A percentile compares a stretch with the other conserved stretches of the same genome.
Evolutionary conservation across 768 basidiomycete species (phyloP).

Genomic region (Leccinellum luteum): DNA sequence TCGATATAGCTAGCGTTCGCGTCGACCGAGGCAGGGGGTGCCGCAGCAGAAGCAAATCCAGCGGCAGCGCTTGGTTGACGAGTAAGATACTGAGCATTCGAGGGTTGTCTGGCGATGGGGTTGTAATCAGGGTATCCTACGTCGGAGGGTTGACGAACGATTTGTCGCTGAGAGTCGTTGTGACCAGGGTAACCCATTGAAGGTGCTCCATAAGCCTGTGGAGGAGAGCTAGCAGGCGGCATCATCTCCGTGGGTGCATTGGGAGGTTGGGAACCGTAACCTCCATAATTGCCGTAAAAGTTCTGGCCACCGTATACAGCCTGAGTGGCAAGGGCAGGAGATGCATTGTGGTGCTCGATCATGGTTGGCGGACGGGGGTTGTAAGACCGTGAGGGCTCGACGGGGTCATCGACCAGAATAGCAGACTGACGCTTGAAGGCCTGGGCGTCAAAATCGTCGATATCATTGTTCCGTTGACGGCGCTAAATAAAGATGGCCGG

Average conservation of each 20-base stretch:
- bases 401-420: constrained; percentile 56
- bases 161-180: constrained; percentile 25
- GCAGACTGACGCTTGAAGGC: constrained; percentile 65
- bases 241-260: constrained; percentile 16
- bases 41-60: constrained; percentile 9
- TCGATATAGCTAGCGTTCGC: constrained; percentile 54
- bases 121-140: constrained; percentile 25
- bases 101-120: constrained; percentile 22
- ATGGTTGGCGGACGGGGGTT: constrained; percentile 64
- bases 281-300: constrained; percentile 26
- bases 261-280: constrained; percentile 22
- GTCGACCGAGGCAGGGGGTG: constrained; percentile 17
- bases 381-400: constrained; percentile 36
- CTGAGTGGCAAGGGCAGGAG: constrained; percentile 27
- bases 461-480: constrained; percentile 37
- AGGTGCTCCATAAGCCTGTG: constrained; percentile 23
- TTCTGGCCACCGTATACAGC: constrained; percentile 19
- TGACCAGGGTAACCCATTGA: constrained; percentile 23
- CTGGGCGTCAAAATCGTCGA: constrained; percentile 49
- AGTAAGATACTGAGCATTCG: constrained; percentile 22
- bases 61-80: constrained; percentile 16
- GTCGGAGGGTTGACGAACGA: constrained; percentile 18
- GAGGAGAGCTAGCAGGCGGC: constrained; percentile 11
- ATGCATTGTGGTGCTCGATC: constrained; percentile 49
- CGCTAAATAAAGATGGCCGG: constrained; percentile 32